These are phyloP conservation scores for Escovopsis sp. DNA, from an alignment of 2,329 filamentous ascomycete species.

Conservation along the genomic window DNA sequence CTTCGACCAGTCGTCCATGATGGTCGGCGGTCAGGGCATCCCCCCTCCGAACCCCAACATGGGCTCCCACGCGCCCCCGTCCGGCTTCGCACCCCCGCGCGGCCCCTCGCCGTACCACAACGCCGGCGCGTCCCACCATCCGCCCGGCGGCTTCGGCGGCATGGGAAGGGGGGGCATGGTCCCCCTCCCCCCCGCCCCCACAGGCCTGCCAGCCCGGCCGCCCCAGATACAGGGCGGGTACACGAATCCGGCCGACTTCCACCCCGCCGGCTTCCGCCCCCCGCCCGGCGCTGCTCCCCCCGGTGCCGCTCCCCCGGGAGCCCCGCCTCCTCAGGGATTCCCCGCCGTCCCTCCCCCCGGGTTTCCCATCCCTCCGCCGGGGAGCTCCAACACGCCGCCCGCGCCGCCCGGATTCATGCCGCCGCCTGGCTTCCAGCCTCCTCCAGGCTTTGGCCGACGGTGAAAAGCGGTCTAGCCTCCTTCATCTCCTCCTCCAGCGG, in stretches of 20 bases:
- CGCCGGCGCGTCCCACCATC: slow-evolving; percentile 12
- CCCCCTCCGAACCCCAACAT: slow-evolving; percentile 12
- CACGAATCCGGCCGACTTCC: slow-evolving; percentile 33
- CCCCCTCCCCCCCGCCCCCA: slow-evolving; percentile 33
- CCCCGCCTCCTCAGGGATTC: slow-evolving; percentile 25
- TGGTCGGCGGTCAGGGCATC: slow-evolving; percentile 12
- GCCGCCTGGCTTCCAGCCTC: slow-evolving; percentile 31
- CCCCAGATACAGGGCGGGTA: slow-evolving; percentile 31
- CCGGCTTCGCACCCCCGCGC: slow-evolving; percentile 22
- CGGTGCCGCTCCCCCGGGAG: slow-evolving; percentile 12
- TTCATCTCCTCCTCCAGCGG: not conserved
- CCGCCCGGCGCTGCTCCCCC: not conserved
- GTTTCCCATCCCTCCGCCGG: slow-evolving; percentile 23
- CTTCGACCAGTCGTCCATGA: slow-evolving; percentile 20
- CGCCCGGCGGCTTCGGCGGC: slow-evolving; percentile 7
- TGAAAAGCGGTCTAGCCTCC: slow-evolving; percentile 9
- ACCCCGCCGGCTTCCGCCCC: slow-evolving; percentile 27
- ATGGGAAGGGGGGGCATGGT: slow-evolving; percentile 16
- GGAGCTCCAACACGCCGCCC: slow-evolving; percentile 19
- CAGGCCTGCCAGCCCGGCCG: slow-evolving; percentile 35
- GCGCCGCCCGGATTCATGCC: slow-evolving; percentile 28
- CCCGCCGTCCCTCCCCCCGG: slow-evolving; percentile 23
- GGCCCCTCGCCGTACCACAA: slow-evolving; percentile 22
- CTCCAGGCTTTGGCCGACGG: slow-evolving; percentile 27
- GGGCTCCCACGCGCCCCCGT: slow-evolving; percentile 18